Evolutionary conservation across 169 alveolate genomes (phyloP).

Genomic region (Plasmodium reichenowi): DNA sequence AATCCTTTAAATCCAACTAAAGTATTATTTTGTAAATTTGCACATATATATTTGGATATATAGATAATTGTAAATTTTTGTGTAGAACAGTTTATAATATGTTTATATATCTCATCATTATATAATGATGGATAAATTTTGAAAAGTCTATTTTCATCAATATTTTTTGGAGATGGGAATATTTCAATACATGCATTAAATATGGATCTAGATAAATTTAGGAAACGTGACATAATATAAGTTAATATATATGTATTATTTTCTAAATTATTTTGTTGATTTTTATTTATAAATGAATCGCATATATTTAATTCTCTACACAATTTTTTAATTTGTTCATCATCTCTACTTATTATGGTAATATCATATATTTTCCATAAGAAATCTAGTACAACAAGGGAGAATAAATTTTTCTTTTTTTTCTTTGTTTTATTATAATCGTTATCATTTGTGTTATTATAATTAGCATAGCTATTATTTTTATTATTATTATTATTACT

Average conservation of each 20-base stretch:
- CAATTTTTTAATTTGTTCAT: slow-evolving; percentile 64
- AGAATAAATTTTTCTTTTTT: slow-evolving; percentile 74
- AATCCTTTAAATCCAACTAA: slow-evolving; percentile 64
- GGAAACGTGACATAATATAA: slow-evolving; percentile 36
- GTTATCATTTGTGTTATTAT: neutral
- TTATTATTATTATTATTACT: no score
- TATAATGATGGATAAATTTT: slow-evolving; percentile 72
- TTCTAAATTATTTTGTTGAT: slow-evolving; percentile 39
- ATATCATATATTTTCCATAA: slow-evolving; percentile 71
- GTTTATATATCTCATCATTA: slow-evolving; percentile 37
- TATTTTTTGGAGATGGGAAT: slow-evolving; percentile 65
- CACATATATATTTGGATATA: slow-evolving; percentile 72
- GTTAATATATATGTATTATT: slow-evolving; percentile 37
- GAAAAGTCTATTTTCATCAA: slow-evolving; percentile 42
- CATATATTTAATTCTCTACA: slow-evolving; percentile 48
- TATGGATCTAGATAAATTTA: slow-evolving; percentile 59
- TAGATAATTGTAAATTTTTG: slow-evolving; percentile 45
- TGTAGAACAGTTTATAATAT: slow-evolving; percentile 35
- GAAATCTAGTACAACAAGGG: slow-evolving; percentile 66
- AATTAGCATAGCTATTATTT: no score
- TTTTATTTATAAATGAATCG: slow-evolving; percentile 26
- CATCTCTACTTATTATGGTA: slow-evolving; percentile 71
- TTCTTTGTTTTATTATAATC: slow-evolving; percentile 5
- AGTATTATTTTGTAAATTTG: slow-evolving; percentile 74
- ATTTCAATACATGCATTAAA: slow-evolving; percentile 68